phyloP scores from a whole-genome alignment of 2,329 filamentous ascomycete species.

The Trichoderma oligosporum region DNA sequence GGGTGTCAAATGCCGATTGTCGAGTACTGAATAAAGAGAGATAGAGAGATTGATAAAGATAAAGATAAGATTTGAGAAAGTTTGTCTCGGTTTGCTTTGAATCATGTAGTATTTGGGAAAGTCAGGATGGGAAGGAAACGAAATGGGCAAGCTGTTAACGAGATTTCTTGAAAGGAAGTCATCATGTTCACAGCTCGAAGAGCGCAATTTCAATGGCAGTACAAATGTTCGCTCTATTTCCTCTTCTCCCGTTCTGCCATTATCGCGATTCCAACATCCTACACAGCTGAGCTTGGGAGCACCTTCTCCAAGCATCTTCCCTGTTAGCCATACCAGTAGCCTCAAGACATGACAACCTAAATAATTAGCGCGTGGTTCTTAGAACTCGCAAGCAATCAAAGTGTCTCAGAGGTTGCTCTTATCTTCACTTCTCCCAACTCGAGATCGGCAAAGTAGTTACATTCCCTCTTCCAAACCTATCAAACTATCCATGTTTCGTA shows the following conservation, averaged over 20 bases:
- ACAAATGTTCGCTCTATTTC: background rate
- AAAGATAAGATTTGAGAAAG: too few relatives aligned
- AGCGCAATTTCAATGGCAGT: too few relatives aligned
- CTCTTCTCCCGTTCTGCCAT: background rate
- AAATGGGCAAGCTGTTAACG: background rate
- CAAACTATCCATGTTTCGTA: background rate
- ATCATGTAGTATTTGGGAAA: too few relatives aligned
- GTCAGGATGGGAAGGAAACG: background rate
- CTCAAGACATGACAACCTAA: background rate
- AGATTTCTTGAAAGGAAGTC: background rate
- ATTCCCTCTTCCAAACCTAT: background rate
- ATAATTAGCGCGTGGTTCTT: background rate
- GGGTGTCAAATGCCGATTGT: too few relatives aligned
- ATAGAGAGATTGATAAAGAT: too few relatives aligned
- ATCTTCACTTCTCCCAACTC: background rate
- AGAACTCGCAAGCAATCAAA: background rate
- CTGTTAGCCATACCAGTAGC: constrained; percentile 5
- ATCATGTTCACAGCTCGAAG: background rate
- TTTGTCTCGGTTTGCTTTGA: too few relatives aligned
- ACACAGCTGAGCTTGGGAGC: background rate
- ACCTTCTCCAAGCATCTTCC: constrained; percentile 6
- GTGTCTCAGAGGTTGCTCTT: too few relatives aligned
- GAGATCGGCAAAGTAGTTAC: constrained; percentile 3
- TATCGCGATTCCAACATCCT: background rate
- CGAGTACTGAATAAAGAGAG: too few relatives aligned